Percentiles rank a stretch among this genome's conserved stretches.
phyloP scores from a whole-genome alignment of 306 rosid genomes.

The Carpinus viminea region DNA sequence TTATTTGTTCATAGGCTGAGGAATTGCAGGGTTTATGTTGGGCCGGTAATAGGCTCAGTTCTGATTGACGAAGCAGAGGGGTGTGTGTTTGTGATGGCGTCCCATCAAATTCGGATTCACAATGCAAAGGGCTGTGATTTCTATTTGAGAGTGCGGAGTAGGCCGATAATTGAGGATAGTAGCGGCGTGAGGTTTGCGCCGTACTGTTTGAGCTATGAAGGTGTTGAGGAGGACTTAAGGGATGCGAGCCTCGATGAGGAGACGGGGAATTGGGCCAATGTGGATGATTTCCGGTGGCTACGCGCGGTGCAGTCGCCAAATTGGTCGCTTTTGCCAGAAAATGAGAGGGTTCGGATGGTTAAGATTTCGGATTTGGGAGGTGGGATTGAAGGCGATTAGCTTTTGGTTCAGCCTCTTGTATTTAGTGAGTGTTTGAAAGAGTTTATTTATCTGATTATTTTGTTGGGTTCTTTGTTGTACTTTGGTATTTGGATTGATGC shows the following conservation, averaged over 20 bases:
- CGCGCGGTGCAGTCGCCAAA: conserved; percentile 78
- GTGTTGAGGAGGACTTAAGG: conserved; percentile 67
- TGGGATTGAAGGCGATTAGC: conserved; percentile 33
- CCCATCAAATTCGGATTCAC: conserved; percentile 91
- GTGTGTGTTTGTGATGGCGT: conserved; percentile 63
- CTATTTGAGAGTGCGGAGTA: conserved; percentile 83
- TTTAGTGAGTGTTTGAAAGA: conserved; percentile 17
- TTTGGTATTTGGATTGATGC: neutral
- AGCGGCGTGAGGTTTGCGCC: conserved; percentile 71
- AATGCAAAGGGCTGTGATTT: conserved; percentile 59
- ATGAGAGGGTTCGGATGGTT: conserved; percentile 55
- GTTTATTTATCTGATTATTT: neutral
- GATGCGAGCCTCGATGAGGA: conserved; percentile 56
- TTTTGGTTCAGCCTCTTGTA: conserved; percentile 9
- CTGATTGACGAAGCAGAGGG: conserved; percentile 69
- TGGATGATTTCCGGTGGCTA: conserved; percentile 87
- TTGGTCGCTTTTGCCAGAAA: conserved; percentile 75
- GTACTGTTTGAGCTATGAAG: conserved; percentile 63
- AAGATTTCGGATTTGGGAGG: conserved; percentile 31
- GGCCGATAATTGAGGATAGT: conserved; percentile 82
- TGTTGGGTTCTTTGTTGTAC: neutral
- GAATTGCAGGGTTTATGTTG: conserved; percentile 59
- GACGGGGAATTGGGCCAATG: conserved; percentile 81
- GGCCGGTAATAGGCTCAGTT: conserved; percentile 69
- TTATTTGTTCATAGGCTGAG: conserved; percentile 69